These are phyloP conservation scores for Neltuma alba DNA, from an alignment of 306 rosid species.

Conservation along the genomic window DNA sequence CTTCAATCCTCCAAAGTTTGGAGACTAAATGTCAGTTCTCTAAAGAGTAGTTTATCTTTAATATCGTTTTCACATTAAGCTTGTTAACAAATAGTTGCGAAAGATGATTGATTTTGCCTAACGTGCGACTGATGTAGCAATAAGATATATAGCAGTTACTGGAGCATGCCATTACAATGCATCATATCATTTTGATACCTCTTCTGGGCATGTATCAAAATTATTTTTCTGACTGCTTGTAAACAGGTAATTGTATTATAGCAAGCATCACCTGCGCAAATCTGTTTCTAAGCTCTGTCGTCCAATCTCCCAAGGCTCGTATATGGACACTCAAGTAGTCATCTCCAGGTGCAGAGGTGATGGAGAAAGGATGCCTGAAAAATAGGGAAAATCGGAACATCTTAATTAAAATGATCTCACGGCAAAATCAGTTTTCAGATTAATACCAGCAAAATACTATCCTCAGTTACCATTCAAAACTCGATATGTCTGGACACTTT, in stretches of 20 bases:
- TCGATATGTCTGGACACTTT: constrained; percentile 86
- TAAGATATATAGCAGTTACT: neutral
- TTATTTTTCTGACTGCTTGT: neutral
- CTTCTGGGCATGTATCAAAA: neutral
- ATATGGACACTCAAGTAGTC: constrained; percentile 89
- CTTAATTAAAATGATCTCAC: constrained; percentile 19
- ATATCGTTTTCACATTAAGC: neutral
- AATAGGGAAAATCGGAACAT: constrained; percentile 2
- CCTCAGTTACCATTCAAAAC: constrained; percentile 74
- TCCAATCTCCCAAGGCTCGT: constrained; percentile 87
- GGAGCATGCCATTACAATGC: neutral
- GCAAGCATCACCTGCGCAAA: constrained; percentile 61
- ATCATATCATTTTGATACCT: neutral
- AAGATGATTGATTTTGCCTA: neutral
- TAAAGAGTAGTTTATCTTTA: neutral
- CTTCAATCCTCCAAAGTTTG: neutral
- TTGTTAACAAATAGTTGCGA: neutral
- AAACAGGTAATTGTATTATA: neutral
- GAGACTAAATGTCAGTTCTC: neutral
- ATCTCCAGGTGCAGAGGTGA: constrained; percentile 96
- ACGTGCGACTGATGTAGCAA: neutral
- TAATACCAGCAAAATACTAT: neutral
- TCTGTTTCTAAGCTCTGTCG: constrained; percentile 65
- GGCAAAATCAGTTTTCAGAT: constrained; percentile 10
- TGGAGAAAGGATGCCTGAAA: constrained; percentile 88